Evolutionary conservation across 2,329 filamentous ascomycete species (phyloP).

Genomic region (Orbilia oligospora): DNA sequence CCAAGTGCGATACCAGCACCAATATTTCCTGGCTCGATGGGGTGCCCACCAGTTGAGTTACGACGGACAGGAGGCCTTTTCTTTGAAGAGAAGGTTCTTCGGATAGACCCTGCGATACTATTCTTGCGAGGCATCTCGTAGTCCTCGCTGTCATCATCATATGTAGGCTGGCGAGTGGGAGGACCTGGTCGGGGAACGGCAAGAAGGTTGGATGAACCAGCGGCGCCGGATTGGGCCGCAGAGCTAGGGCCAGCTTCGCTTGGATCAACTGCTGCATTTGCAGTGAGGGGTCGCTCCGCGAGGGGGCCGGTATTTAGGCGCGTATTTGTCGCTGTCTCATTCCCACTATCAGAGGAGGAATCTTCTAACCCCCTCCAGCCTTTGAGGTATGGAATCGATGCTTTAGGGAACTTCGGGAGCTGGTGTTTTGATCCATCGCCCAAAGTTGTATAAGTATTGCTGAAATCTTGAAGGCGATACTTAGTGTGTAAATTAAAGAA

Average conservation of each 20-base stretch:
- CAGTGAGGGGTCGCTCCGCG: slow-evolving; percentile 35
- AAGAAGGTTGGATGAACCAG: slow-evolving; percentile 19
- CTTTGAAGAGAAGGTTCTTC: slow-evolving; percentile 66
- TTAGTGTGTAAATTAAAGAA: slow-evolving; percentile 93
- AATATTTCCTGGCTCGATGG: slow-evolving; percentile 54
- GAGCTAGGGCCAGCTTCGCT: slow-evolving; percentile 33
- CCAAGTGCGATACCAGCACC: slow-evolving; percentile 66
- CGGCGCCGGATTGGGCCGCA: slow-evolving; percentile 4
- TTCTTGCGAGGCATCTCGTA: slow-evolving; percentile 65
- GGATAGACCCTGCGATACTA: slow-evolving; percentile 56
- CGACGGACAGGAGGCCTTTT: slow-evolving; percentile 69
- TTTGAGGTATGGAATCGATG: slow-evolving; percentile 89
- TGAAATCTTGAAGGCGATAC: slow-evolving; percentile 88
- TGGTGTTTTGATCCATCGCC: slow-evolving; percentile 79
- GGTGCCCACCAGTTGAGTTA: slow-evolving; percentile 61
- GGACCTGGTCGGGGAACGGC: slow-evolving; percentile 20
- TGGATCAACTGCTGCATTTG: slow-evolving; percentile 31
- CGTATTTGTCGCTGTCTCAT: slow-evolving; percentile 60
- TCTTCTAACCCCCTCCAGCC: slow-evolving; percentile 85
- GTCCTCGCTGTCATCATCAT: slow-evolving; percentile 70
- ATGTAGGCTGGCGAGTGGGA: slow-evolving; percentile 66
- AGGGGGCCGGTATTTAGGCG: slow-evolving; percentile 44
- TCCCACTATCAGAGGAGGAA: slow-evolving; percentile 64
- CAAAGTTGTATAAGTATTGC: slow-evolving; percentile 79
- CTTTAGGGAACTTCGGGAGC: slow-evolving; percentile 89